Percentiles rank a stretch among this genome's conserved stretches.
Conservation (phyloP, 1,139 yeast genomes). For the Hemisphaericaspora xylofermentans region DNA sequence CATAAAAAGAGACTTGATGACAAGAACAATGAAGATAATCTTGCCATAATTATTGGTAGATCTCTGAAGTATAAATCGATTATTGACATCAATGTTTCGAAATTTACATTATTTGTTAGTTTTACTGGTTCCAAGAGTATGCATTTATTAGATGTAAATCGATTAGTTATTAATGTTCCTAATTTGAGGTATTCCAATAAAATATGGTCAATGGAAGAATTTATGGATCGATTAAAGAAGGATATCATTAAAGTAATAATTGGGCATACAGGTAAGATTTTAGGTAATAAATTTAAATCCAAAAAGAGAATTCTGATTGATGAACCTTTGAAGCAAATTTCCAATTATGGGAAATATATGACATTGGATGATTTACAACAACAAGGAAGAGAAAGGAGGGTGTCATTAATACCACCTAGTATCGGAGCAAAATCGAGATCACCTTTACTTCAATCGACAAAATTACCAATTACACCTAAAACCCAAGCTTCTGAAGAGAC, state of each 20-base stretch:
- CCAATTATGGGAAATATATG: slow-evolving; percentile 38
- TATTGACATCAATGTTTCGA: slow-evolving; percentile 54
- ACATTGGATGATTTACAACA: slow-evolving; percentile 41
- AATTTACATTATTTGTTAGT: slow-evolving; percentile 59
- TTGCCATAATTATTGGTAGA: slow-evolving; percentile 33
- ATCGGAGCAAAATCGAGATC: too few relatives aligned
- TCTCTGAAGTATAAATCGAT: slow-evolving; percentile 69
- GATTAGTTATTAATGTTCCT: slow-evolving; percentile 65
- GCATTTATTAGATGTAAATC: slow-evolving; percentile 69
- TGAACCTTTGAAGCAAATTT: slow-evolving; percentile 47
- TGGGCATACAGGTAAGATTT: slow-evolving; percentile 74
- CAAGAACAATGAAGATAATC: slow-evolving; percentile 18
- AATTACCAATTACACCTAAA: not conserved
- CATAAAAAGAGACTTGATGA: not conserved
- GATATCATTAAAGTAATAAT: slow-evolving; percentile 69
- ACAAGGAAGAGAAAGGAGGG: slow-evolving; percentile 25
- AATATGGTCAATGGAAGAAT: slow-evolving; percentile 79
- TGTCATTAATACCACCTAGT: slow-evolving; percentile 1
- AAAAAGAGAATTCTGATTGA: slow-evolving; percentile 26
- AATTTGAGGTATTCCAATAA: slow-evolving; percentile 60
- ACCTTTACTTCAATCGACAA: not conserved
- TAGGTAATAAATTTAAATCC: slow-evolving; percentile 70
- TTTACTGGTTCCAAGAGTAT: slow-evolving; percentile 74
- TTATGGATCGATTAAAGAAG: slow-evolving; percentile 60
- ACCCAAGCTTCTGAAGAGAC: slow-evolving; percentile 4